Evolutionary conservation across 1,284 basidiomycete species (phyloP).

Genomic region (Neolentinus lepideus): DNA sequence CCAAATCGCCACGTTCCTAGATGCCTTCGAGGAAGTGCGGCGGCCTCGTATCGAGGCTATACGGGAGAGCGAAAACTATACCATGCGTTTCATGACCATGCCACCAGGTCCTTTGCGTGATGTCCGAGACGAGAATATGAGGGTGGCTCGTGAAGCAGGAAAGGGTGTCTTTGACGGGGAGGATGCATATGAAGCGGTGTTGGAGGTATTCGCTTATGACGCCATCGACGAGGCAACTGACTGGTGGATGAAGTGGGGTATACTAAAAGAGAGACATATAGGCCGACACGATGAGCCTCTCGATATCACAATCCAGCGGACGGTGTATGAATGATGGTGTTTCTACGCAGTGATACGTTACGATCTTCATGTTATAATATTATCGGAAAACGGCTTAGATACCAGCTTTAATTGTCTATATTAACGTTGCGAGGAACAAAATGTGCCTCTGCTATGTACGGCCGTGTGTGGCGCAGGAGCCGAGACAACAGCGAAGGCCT

Average conservation of each 20-base stretch:
- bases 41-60: conserved; percentile 4
- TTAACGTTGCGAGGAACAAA: no score
- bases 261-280: conserved; percentile 5
- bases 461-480: no score
- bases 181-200: conserved; percentile 6
- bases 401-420: no score
- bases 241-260: conserved; percentile 13
- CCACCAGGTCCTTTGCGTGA: background rate
- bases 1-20: conserved; percentile 8
- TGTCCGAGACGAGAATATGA: conserved; percentile 6
- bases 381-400: no score
- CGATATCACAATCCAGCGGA: background rate
- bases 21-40: conserved; percentile 10
- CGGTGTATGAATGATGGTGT: background rate
- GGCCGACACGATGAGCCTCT: background rate
- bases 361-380: no score
- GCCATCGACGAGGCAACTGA: conserved; percentile 12
- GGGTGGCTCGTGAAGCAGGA: conserved; percentile 1
- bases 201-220: conserved; percentile 10
- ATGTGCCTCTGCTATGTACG: no score
- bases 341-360: no score
- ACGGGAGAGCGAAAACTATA: conserved; percentile 1
- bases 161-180: background rate
- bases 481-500: no score
- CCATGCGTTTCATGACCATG: background rate